phyloP scores from a whole-genome alignment of 2,329 filamentous ascomycete species.

The Rugonectria rugulosa region DNA sequence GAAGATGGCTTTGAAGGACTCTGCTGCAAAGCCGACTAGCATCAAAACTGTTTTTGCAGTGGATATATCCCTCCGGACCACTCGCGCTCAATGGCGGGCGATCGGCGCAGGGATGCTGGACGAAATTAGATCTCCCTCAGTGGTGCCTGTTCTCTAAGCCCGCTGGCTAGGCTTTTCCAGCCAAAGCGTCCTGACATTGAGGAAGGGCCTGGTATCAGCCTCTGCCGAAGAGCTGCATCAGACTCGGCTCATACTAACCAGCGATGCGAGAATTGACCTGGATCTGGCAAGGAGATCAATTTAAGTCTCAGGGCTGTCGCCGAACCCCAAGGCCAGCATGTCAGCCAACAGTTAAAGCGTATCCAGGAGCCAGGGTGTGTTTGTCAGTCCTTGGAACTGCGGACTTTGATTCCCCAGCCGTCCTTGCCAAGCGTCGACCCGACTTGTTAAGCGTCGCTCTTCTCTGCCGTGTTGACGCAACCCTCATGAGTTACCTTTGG shows the following conservation, averaged over 20 bases:
- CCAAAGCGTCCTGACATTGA: slow-evolving; percentile 19
- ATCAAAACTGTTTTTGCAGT: slow-evolving; percentile 23
- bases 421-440: no score
- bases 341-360: no score
- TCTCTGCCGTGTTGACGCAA: not conserved
- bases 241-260: not conserved
- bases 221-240: slow-evolving; percentile 3
- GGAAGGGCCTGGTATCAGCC: slow-evolving; percentile 8
- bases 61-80: slow-evolving; percentile 23
- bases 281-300: not conserved
- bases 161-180: slow-evolving; percentile 17
- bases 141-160: slow-evolving; percentile 34
- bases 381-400: slow-evolving; percentile 29
- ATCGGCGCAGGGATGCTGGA: slow-evolving; percentile 38
- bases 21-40: slow-evolving; percentile 21
- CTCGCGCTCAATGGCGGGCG: slow-evolving; percentile 34
- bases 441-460: slow-evolving; percentile 13
- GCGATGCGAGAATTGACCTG: not conserved
- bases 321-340: slow-evolving; percentile 18
- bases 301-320: slow-evolving; percentile 14
- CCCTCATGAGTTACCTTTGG: no score
- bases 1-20: slow-evolving; percentile 6
- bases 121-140: slow-evolving; percentile 38
- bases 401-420: slow-evolving; percentile 25
- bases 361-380: slow-evolving; percentile 16